phyloP scores from a whole-genome alignment of 345 rosid genomes.

The Murraya koenigii region DNA sequence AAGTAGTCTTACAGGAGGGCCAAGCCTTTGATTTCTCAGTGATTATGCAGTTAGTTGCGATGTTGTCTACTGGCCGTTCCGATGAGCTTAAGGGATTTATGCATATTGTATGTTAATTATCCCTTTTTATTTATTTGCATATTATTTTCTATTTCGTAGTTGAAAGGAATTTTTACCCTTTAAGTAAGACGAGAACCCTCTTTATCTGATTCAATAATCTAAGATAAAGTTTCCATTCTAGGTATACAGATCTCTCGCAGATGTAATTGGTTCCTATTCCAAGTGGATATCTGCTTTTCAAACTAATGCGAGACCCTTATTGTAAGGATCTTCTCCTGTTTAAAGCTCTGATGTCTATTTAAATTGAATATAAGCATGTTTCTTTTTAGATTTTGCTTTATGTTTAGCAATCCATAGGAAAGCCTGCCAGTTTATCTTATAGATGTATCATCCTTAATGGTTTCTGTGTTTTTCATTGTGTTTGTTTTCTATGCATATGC shows the following conservation, averaged over 20 bases:
- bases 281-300: slow-evolving; percentile 76
- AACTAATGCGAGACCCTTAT: slow-evolving; percentile 58
- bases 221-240: slow-evolving; percentile 33
- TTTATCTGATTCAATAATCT: slow-evolving; percentile 1
- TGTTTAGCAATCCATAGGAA: neutral
- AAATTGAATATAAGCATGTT: neutral
- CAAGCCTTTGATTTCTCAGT: slow-evolving; percentile 66
- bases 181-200: neutral
- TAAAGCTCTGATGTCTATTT: neutral
- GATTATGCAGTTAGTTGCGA: slow-evolving; percentile 75
- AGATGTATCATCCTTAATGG: neutral
- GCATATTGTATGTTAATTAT: slow-evolving; percentile 65
- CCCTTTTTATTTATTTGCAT: slow-evolving; percentile 6
- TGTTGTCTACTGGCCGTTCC: slow-evolving; percentile 58
- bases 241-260: slow-evolving; percentile 92
- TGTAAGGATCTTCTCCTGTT: slow-evolving; percentile 52
- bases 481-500: neutral
- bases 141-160: neutral
- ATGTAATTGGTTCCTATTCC: slow-evolving; percentile 92
- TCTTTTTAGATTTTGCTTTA: neutral
- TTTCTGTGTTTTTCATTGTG: neutral
- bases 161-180: neutral
- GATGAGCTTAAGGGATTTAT: slow-evolving; percentile 72
- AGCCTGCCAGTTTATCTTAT: neutral
- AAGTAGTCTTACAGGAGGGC: slow-evolving; percentile 66